Percentiles rank a stretch among this genome's conserved stretches.
Evolutionary conservation across 2,329 filamentous ascomycete genomes (phyloP).

Genomic region (Colletotrichum sp.): DNA sequence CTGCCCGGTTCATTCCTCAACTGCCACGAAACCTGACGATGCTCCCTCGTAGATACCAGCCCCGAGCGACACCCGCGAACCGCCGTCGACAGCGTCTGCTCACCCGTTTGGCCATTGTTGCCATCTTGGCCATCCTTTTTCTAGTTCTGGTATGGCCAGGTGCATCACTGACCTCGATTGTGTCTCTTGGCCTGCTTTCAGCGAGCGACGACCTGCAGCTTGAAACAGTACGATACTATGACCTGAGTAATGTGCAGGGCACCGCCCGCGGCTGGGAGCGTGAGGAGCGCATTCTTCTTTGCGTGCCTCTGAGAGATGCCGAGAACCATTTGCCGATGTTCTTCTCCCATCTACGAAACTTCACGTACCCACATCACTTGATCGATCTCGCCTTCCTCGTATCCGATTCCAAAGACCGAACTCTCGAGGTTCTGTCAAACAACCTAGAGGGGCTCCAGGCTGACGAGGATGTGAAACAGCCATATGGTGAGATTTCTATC

Average conservation of each 20-base stretch:
- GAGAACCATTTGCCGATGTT: slow-evolving; percentile 95
- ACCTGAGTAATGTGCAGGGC: slow-evolving; percentile 88
- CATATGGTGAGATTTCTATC: slow-evolving; percentile 95
- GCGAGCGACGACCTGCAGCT: slow-evolving; percentile 75
- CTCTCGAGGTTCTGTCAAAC: slow-evolving; percentile 75
- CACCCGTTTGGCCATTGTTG: slow-evolving; percentile 64
- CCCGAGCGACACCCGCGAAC: slow-evolving; percentile 73
- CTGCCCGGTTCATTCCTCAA: neutral
- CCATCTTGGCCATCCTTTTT: slow-evolving; percentile 65
- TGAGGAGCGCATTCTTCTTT: slow-evolving; percentile 93
- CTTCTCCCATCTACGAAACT: slow-evolving; percentile 95
- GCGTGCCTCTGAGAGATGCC: slow-evolving; percentile 92
- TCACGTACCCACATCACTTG: slow-evolving; percentile 95
- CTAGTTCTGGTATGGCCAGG: slow-evolving; percentile 78
- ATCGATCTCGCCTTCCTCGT: slow-evolving; percentile 97
- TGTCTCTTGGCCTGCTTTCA: slow-evolving; percentile 74
- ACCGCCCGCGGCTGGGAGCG: slow-evolving; percentile 94
- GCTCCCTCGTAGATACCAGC: slow-evolving; percentile 76
- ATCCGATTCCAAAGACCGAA: slow-evolving; percentile 95
- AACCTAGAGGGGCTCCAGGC: slow-evolving; percentile 82
- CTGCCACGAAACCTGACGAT: neutral
- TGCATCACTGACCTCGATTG: slow-evolving; percentile 64
- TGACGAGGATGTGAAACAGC: slow-evolving; percentile 77
- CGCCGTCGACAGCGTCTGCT: slow-evolving; percentile 77
- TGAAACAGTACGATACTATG: slow-evolving; percentile 96